Base-by-base conservation (phyloP, 106 monocot species). In the Acorus gramineus region DNA sequence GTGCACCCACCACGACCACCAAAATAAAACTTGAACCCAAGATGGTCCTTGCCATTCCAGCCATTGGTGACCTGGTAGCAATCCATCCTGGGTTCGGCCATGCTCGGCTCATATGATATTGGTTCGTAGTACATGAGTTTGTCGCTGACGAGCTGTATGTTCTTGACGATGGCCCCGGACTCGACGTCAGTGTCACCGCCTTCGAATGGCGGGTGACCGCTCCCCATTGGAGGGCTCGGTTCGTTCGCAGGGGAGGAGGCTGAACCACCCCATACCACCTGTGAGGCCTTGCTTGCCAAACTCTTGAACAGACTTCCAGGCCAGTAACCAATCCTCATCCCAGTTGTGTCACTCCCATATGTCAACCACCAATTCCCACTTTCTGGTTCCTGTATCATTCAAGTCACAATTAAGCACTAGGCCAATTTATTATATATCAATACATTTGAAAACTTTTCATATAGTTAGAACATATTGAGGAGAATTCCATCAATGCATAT, bases 1-100 rank as follows among this genome's bases (percentile, higher is more conserved):
- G 44, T 62, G 11, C 12, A 62, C 14, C 62, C 48, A 47, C 62
- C 62, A 47, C 47, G 62, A 46, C 62, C 62, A 13, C 48, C 62
- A 62, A 47, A 62, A 49, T 12, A 2, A 47, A 62, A 62, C 12
- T 1, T 3, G 10, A 47, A 44, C 46, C 62, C 62, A 49, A 47
- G 12, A 5, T 3, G 2, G 14, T 14, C 12, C 13, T 49, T 14
- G 13, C 7, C 63, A 63, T 50, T 14, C 13, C 14, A 47, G 2
- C 4, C 5, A 14, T 11, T n/a, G 12, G 14, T 63, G 50, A 28
- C 28, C 28, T 28, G 28, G 28, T 28, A 28, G 28, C 28, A 28
- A 1, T 28, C 28, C 28, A 1, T 28, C 28, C 28, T 28, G 28
- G 28, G 28, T 28, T 48, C 49, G 4, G 12, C 3, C 0, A 2